phyloP scores from a whole-genome alignment of 495 filamentous ascomycete species.

The Chaetomidium leptoderma region DNA sequence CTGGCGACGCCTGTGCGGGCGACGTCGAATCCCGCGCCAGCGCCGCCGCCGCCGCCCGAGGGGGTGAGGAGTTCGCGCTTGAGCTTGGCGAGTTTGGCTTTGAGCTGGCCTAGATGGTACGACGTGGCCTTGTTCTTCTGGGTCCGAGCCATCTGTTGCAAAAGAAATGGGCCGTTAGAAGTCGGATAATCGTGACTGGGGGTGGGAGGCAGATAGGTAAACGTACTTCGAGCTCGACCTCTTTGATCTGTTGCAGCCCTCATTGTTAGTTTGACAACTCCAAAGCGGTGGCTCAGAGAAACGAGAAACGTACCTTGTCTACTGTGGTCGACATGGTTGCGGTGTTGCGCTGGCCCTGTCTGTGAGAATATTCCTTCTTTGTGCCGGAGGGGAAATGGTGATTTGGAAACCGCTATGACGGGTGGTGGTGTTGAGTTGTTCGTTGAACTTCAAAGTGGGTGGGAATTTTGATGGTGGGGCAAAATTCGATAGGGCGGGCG shows the following conservation, averaged over 20 bases:
- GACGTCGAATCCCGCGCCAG: slow-evolving; percentile 93
- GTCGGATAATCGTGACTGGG: slow-evolving; percentile 8
- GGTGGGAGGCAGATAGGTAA: slow-evolving; percentile 10
- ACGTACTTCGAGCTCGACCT: slow-evolving; percentile 85
- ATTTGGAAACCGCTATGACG: no score
- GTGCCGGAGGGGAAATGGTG: neutral
- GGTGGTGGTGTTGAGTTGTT: slow-evolving; percentile 14
- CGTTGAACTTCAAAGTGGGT: slow-evolving; percentile 1
- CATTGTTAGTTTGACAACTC: slow-evolving; percentile 12
- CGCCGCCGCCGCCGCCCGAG: slow-evolving; percentile 73
- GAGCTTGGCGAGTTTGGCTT: slow-evolving; percentile 96
- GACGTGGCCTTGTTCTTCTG: slow-evolving; percentile 99
- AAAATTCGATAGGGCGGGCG: slow-evolving; percentile 16
- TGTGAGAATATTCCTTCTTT: neutral
- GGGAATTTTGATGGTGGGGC: slow-evolving; percentile 39
- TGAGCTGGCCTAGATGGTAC: slow-evolving; percentile 82
- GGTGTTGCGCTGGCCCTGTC: slow-evolving; percentile 11
- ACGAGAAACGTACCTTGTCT: slow-evolving; percentile 70
- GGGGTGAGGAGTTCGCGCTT: slow-evolving; percentile 94
- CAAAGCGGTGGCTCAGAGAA: neutral
- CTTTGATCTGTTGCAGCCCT: slow-evolving; percentile 72
- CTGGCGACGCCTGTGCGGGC: slow-evolving; percentile 96
- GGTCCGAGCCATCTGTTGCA: slow-evolving; percentile 76
- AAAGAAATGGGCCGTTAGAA: slow-evolving; percentile 21
- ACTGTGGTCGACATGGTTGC: slow-evolving; percentile 90